Evolutionary conservation across 176 grass and related monocot genomes (phyloP).

Genomic region (Bothriochloa decipiens): DNA sequence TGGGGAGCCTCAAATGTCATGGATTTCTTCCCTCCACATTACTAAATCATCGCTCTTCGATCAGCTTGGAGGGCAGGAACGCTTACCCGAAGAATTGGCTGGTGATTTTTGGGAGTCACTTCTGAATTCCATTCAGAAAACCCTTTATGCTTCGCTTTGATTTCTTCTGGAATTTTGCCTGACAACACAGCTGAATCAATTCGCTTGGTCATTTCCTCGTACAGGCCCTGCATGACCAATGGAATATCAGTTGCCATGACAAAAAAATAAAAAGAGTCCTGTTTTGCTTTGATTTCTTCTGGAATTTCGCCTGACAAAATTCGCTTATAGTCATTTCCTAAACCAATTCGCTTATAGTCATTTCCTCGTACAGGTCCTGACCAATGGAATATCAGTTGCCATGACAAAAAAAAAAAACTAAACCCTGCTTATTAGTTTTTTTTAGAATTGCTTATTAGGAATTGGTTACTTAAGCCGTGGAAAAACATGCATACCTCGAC

Average conservation of each 20-base stretch:
- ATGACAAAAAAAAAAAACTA: no score
- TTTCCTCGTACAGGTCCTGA: no score
- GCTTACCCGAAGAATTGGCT: conserved; percentile 75
- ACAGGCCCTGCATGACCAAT: conserved; percentile 47
- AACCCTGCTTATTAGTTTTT: no score
- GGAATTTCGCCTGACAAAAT: no score
- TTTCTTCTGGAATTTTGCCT: conserved; percentile 55
- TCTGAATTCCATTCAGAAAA: conserved; percentile 66
- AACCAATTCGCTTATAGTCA: no score
- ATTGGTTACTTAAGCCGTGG: no score
- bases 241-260: background rate
- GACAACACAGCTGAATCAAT: conserved; percentile 50
- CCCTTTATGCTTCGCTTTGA: conserved; percentile 57
- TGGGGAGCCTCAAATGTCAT: background rate
- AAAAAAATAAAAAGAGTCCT: no score
- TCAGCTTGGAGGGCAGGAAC: background rate
- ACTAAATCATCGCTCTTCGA: background rate
- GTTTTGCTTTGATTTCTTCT: no score
- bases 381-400: no score
- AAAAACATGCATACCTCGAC: conserved; percentile 40
- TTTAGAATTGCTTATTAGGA: no score
- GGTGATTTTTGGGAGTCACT: conserved; percentile 52
- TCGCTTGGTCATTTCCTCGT: conserved; percentile 58
- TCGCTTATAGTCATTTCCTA: no score
- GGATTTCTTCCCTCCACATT: background rate